Percentiles rank a stretch among this genome's conserved stretches.
Evolutionary conservation across 1,284 basidiomycete species (phyloP).

Genomic region (Trichosporon asahii): DNA sequence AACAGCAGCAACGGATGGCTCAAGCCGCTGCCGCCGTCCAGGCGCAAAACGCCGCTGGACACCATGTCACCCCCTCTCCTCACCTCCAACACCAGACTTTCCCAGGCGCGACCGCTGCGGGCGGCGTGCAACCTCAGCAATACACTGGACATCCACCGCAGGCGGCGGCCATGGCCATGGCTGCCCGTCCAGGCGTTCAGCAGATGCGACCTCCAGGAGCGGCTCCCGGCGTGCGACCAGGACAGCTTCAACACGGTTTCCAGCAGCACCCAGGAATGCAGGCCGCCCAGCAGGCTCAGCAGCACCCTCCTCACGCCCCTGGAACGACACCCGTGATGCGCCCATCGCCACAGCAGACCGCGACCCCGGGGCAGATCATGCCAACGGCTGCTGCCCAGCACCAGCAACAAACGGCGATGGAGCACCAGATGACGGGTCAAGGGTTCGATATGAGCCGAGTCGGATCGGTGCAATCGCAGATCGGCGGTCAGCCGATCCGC

Average conservation of each 20-base stretch:
- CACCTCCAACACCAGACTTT: constrained; percentile 44
- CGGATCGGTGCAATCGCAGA: constrained; percentile 34
- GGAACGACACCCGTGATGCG: constrained; percentile 18
- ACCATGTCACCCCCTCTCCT: constrained; percentile 37
- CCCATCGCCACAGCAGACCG: constrained; percentile 9
- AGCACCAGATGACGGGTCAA: constrained; percentile 24
- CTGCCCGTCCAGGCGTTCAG: constrained; percentile 17
- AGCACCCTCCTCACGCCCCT: constrained; percentile 22
- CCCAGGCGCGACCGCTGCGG: constrained; percentile 26
- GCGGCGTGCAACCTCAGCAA: constrained; percentile 19
- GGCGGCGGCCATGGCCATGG: constrained; percentile 21
- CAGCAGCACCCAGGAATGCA: constrained; percentile 25
- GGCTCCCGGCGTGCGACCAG: constrained; percentile 16
- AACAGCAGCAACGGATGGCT: constrained; percentile 10
- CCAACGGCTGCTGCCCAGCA: constrained; percentile 13
- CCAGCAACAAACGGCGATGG: constrained; percentile 22
- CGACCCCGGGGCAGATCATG: neutral
- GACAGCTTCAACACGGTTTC: constrained; percentile 16
- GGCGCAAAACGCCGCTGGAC: constrained; percentile 11
- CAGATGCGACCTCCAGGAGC: constrained; percentile 22
- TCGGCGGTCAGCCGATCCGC: constrained; percentile 18
- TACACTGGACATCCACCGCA: constrained; percentile 25
- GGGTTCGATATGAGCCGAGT: constrained; percentile 39
- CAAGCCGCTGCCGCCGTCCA: constrained; percentile 12
- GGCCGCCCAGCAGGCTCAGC: constrained; percentile 24